phyloP scores from a whole-genome alignment of 345 rosid species.

The Mallotus nudiflorus region DNA sequence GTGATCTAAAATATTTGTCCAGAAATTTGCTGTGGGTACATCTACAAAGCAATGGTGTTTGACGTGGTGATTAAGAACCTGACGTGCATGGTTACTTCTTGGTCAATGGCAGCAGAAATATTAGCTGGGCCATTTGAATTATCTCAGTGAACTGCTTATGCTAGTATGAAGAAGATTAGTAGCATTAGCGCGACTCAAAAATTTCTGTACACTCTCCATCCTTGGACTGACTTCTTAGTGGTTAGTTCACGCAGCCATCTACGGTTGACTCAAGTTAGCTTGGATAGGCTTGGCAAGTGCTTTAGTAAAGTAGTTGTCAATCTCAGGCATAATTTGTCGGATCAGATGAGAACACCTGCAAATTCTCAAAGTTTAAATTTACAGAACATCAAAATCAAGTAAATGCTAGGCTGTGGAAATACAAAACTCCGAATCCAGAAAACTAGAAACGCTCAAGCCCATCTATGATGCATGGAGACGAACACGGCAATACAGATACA shows the following conservation, averaged over 20 bases:
- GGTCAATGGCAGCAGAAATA: neutral
- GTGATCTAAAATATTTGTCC: no score
- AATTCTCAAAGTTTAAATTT: neutral
- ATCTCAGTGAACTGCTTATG: neutral
- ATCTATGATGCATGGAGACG: no score
- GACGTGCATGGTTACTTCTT: no score
- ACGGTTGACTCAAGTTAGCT: slow-evolving; percentile 28
- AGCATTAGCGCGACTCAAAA: slow-evolving; percentile 8
- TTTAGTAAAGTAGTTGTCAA: slow-evolving; percentile 40
- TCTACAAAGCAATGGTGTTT: no score
- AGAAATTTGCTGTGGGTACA: no score
- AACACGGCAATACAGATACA: no score
- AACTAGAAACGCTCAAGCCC: no score
- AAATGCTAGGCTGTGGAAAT: no score
- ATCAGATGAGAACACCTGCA: slow-evolving; percentile 53
- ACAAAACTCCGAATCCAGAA: no score
- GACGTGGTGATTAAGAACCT: neutral
- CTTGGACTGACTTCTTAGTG: neutral
- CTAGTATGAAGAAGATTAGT: neutral
- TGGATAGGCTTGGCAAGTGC: slow-evolving; percentile 40
- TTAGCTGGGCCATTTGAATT: neutral
- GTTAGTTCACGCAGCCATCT: slow-evolving; percentile 14
- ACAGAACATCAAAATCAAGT: neutral
- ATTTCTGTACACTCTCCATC: slow-evolving; percentile 20
- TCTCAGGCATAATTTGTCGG: slow-evolving; percentile 52